Percentiles rank a stretch among this genome's conserved stretches.
phyloP scores from a whole-genome alignment of 305 asterid species.

The Plantago rigida region DNA sequence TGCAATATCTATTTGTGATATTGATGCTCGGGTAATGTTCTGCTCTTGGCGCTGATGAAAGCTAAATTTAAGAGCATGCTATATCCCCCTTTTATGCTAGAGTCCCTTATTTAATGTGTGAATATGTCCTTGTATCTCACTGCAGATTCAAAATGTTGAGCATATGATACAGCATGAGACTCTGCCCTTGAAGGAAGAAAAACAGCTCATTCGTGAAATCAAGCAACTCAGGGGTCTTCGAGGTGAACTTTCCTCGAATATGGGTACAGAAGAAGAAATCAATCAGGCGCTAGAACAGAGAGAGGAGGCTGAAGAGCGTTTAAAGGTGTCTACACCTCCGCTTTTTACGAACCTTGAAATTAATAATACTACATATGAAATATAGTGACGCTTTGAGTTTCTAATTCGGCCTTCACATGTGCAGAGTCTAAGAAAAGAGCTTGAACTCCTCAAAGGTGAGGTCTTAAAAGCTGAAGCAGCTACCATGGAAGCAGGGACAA shows the following conservation, averaged over 20 bases:
- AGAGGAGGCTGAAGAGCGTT: slow-evolving; percentile 57
- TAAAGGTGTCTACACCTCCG: slow-evolving; percentile 50
- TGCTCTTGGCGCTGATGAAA: slow-evolving; percentile 4
- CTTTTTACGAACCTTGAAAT: slow-evolving; percentile 1
- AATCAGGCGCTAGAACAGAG: slow-evolving; percentile 72
- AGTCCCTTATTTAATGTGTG: background rate
- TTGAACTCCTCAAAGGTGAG: slow-evolving; percentile 37
- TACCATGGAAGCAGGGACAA: slow-evolving; percentile 34
- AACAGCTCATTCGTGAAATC: slow-evolving; percentile 68
- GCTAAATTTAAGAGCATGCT: slow-evolving; percentile 8
- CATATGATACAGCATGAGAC: slow-evolving; percentile 83
- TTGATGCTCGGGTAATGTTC: slow-evolving; percentile 57
- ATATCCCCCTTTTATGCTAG: slow-evolving; percentile 11
- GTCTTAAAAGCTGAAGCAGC: slow-evolving; percentile 42
- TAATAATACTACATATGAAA: background rate
- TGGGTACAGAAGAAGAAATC: slow-evolving; percentile 77
- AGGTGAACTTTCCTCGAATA: slow-evolving; percentile 63
- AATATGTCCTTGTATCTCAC: slow-evolving; percentile 14
- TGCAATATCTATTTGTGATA: slow-evolving; percentile 71
- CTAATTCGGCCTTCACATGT: slow-evolving; percentile 2
- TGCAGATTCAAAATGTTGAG: slow-evolving; percentile 60
- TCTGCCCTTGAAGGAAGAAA: slow-evolving; percentile 68
- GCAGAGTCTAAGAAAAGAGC: slow-evolving; percentile 49
- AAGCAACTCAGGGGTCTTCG: slow-evolving; percentile 85
- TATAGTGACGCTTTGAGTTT: background rate